These are phyloP conservation scores for Cardamine resedifolia DNA, from an alignment of 345 rosid genomes.

Conservation along the genomic window DNA sequence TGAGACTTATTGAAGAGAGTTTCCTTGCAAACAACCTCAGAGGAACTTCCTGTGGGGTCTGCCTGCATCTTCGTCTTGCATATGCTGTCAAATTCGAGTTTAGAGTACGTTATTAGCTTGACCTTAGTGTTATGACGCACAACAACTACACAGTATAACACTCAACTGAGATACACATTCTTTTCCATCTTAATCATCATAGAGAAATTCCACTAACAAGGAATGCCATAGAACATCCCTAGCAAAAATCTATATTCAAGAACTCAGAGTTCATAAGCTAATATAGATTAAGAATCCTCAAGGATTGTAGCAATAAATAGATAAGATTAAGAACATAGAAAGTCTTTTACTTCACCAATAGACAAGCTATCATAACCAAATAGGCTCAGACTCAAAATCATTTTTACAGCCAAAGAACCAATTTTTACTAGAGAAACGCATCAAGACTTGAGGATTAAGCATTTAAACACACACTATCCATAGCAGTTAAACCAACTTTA, in stretches of 20 bases:
- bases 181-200: background rate
- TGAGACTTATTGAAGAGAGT: constrained; percentile 19
- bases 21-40: constrained; percentile 37
- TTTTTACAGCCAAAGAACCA: background rate
- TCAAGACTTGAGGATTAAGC: background rate
- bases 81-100: constrained; percentile 51
- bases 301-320: background rate
- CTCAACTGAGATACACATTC: background rate
- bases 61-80: constrained; percentile 94
- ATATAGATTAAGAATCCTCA: background rate
- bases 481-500: background rate
- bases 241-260: background rate
- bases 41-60: constrained; percentile 82
- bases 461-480: background rate
- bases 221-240: background rate
- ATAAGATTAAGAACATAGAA: background rate
- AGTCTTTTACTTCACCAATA: background rate
- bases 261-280: background rate
- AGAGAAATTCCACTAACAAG: background rate
- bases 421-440: background rate
- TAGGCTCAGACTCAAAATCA: background rate
- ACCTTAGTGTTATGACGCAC: background rate
- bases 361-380: background rate
- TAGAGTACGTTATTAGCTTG: constrained; percentile 1
- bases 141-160: background rate